Evolutionary conservation across 2,329 filamentous ascomycete genomes (phyloP).

Genomic region (Colletotrichum sp.): DNA sequence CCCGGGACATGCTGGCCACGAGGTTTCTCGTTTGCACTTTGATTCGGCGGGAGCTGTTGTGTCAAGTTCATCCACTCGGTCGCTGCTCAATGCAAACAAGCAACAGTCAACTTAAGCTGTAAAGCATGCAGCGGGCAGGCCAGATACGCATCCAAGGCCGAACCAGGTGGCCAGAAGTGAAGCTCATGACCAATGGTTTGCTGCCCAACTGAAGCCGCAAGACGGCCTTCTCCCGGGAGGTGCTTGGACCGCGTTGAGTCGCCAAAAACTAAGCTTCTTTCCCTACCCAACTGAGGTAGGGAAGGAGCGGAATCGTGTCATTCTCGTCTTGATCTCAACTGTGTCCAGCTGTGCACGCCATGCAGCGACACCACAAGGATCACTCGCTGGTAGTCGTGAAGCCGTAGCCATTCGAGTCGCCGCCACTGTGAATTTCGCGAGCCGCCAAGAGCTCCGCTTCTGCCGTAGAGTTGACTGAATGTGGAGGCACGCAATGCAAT

Average conservation of each 20-base stretch:
- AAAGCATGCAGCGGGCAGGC: background rate
- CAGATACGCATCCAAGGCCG: background rate
- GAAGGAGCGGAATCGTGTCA: background rate
- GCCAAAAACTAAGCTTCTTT: constrained; percentile 12
- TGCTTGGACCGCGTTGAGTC: constrained; percentile 11
- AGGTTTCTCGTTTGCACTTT: constrained; percentile 8
- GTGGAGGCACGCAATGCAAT: constrained; percentile 1
- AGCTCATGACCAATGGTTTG: constrained; percentile 10
- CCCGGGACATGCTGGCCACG: background rate
- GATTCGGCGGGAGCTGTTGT: constrained; percentile 8
- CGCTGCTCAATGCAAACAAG: constrained; percentile 9
- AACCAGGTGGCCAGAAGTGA: background rate
- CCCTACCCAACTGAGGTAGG: background rate
- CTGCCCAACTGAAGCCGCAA: background rate
- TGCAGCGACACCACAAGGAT: constrained; percentile 11
- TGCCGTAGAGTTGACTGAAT: background rate
- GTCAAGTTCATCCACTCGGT: constrained; percentile 21
- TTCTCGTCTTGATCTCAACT: background rate
- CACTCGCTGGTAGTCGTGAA: background rate
- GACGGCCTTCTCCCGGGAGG: background rate
- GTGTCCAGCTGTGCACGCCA: constrained; percentile 11
- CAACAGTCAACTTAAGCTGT: background rate
- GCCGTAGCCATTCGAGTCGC: background rate
- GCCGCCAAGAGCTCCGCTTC: background rate
- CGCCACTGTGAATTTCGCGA: background rate